These are phyloP conservation scores for Penicillium pulvis DNA, from an alignment of 495 filamentous ascomycete genomes.

Conservation along the genomic window DNA sequence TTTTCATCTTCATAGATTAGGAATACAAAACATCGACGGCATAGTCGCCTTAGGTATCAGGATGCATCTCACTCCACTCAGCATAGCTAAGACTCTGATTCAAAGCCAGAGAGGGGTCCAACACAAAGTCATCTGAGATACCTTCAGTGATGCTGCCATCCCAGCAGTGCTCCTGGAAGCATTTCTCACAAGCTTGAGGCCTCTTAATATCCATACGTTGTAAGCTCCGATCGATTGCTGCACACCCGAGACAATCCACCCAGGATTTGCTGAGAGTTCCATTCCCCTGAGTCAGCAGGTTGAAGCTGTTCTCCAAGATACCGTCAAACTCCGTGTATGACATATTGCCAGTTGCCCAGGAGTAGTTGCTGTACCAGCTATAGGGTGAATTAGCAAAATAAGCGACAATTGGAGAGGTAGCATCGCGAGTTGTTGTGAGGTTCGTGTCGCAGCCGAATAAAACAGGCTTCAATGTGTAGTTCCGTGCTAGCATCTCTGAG, in stretches of 20 bases:
- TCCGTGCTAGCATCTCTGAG: not conserved
- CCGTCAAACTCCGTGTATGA: not conserved
- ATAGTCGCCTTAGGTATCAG: not conserved
- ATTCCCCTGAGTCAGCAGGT: not conserved
- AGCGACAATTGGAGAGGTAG: not conserved
- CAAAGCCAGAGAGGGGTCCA: not conserved
- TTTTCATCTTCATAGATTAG: too few species aligned
- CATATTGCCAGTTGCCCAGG: not conserved
- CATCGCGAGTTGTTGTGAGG: not conserved
- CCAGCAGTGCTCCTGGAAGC: constrained; percentile 1
- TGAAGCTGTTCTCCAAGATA: not conserved
- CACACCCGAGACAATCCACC: not conserved
- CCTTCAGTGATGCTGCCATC: not conserved
- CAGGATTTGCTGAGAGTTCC: not conserved
- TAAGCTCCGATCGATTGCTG: not conserved
- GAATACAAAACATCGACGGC: too few species aligned
- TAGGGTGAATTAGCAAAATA: not conserved
- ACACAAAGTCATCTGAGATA: not conserved
- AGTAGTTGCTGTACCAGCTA: constrained; percentile 1
- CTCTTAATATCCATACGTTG: not conserved
- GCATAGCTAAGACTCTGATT: not conserved
- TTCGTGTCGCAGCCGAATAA: not conserved
- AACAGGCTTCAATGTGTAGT: not conserved
- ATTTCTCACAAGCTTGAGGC: not conserved
- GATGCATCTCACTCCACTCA: not conserved